A percentile compares a stretch with the other conserved stretches of the same genome.
Conservation (phyloP, 306 rosid genomes). For the Rosa multiflora region DNA sequence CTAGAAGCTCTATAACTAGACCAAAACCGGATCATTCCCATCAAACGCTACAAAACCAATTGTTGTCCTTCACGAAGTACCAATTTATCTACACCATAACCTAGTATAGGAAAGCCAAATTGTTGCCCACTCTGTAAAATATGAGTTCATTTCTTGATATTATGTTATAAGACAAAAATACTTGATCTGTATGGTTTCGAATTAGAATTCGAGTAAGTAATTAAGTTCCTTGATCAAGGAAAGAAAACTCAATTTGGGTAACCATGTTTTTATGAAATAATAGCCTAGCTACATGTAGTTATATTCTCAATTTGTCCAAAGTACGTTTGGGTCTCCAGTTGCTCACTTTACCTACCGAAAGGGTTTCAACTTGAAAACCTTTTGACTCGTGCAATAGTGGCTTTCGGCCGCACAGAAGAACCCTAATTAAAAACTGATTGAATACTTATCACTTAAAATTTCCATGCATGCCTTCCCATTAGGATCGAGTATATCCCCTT, state of each 20-base stretch:
- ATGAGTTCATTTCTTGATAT: too few species aligned
- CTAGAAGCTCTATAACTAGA: too few species aligned
- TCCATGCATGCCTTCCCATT: not conserved
- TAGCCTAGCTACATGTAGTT: not conserved
- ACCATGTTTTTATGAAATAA: not conserved
- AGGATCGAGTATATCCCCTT: not conserved
- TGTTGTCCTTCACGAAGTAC: too few species aligned
- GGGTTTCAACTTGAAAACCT: slow-evolving; percentile 12
- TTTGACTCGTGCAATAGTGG: slow-evolving; percentile 25
- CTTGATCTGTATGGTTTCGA: too few species aligned
- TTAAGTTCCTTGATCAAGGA: not conserved
- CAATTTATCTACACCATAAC: too few species aligned
- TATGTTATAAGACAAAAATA: too few species aligned
- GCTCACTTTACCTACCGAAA: slow-evolving; percentile 25
- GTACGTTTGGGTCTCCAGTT: not conserved
- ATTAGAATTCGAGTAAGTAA: too few species aligned
- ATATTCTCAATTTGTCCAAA: not conserved
- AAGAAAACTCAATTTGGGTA: not conserved
- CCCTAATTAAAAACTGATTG: not conserved
- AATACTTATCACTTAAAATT: not conserved
- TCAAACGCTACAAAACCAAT: too few species aligned
- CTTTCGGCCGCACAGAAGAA: slow-evolving; percentile 29
- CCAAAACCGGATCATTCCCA: too few species aligned
- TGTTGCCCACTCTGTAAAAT: too few species aligned
- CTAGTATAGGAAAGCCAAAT: too few species aligned